Conservation (phyloP, 83 land plant species). For the Picea abies region DNA sequence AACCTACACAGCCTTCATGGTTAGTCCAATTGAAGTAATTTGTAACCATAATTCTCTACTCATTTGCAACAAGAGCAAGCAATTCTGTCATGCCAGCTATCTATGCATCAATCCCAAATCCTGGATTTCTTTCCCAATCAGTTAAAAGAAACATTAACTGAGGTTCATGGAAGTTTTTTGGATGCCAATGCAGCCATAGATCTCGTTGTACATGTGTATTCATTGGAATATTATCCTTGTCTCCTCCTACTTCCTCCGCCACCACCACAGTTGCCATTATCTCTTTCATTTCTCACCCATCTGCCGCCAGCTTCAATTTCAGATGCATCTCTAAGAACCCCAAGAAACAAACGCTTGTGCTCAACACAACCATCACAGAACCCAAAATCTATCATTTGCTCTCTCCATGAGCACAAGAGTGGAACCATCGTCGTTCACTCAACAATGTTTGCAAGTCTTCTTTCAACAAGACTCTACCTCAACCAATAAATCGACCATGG, state of each 20-base stretch:
- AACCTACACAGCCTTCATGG: conserved; percentile 82
- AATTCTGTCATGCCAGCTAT: conserved; percentile 78
- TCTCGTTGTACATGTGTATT: conserved; percentile 84
- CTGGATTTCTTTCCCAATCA: conserved; percentile 77
- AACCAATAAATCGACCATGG: too few species aligned
- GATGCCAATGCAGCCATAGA: conserved; percentile 91
- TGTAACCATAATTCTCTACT: conserved; percentile 77
- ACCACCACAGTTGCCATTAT: too few species aligned
- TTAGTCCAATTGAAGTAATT: conserved; percentile 83
- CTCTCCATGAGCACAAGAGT: too few species aligned
- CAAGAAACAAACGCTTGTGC: too few species aligned
- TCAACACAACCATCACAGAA: too few species aligned
- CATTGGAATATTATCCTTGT: conserved; percentile 82
- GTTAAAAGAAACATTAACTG: conserved; percentile 64
- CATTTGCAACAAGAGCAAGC: conserved; percentile 80
- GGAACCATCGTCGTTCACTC: too few species aligned
- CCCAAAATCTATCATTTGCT: too few species aligned
- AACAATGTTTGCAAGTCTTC: too few species aligned
- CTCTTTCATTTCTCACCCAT: too few species aligned
- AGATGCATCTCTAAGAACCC: too few species aligned
- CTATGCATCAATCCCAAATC: conserved; percentile 87
- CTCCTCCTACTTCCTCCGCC: conserved; percentile 50
- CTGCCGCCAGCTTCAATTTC: too few species aligned
- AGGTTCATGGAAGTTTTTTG: conserved; percentile 66
- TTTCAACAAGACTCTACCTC: too few species aligned